A percentile compares a stretch with the other conserved stretches of the same genome.
Conservation (phyloP, 345 rosid species). For the Gossypium longicalyx region DNA sequence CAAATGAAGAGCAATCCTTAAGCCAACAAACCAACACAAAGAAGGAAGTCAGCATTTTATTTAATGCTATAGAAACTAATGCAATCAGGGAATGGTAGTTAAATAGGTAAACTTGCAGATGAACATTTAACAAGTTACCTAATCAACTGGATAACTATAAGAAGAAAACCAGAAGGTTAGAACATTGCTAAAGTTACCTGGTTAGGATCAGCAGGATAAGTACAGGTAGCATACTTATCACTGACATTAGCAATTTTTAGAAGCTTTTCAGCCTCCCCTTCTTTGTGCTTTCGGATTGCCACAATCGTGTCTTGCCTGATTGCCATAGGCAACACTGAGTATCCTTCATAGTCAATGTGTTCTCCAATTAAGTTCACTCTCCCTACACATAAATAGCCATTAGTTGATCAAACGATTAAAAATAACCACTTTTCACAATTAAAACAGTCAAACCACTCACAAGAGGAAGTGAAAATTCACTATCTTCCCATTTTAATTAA, state of each 20-base stretch:
- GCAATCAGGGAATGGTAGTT: neutral
- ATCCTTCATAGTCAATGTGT: constrained; percentile 97
- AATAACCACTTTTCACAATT: neutral
- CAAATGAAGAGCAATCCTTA: neutral
- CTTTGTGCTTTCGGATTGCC: constrained; percentile 57
- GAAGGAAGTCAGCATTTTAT: neutral
- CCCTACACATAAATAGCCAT: constrained; percentile 39
- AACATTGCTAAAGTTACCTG: constrained; percentile 43
- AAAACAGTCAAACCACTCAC: neutral
- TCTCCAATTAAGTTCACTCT: constrained; percentile 98
- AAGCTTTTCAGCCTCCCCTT: constrained; percentile 40
- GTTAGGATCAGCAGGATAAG: constrained; percentile 74
- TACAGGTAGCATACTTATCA: constrained; percentile 64
- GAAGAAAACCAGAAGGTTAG: neutral
- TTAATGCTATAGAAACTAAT: neutral
- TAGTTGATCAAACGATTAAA: neutral
- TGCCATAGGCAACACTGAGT: constrained; percentile 98
- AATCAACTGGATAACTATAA: neutral
- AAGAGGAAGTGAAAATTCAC: neutral
- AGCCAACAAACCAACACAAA: neutral
- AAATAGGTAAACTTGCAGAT: neutral
- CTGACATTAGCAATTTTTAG: constrained; percentile 73
- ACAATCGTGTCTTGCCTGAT: constrained; percentile 87
- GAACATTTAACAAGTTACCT: neutral
- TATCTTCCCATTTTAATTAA: neutral